Conservation (phyloP, 352 stramenopile species). For the Phytophthora ramorum region DNA sequence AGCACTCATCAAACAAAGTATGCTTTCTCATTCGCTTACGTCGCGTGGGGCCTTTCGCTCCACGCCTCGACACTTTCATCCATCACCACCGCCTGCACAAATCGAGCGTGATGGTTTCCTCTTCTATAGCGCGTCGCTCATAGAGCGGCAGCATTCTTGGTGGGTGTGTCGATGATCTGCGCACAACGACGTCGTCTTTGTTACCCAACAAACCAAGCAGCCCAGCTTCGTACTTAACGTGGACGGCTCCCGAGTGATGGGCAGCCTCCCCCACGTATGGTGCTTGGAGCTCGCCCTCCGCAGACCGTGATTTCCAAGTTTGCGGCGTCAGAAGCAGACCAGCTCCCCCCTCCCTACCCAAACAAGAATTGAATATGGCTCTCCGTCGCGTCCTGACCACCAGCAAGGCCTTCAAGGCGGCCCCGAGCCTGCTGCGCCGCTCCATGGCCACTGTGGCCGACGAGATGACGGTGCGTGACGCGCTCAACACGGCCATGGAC, state of each 20-base stretch:
- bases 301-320: constrained; percentile 39
- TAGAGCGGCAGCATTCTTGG: constrained; percentile 1
- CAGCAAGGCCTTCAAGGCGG: constrained; percentile 40
- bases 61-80: constrained; percentile 4
- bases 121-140: constrained; percentile 14
- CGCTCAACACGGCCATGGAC: constrained; percentile 98
- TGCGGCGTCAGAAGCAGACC: constrained; percentile 37
- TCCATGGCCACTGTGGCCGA: constrained; percentile 78
- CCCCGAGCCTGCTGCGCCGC: constrained; percentile 52
- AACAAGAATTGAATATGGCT: constrained; percentile 43
- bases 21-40: not conserved
- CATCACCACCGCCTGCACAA: constrained; percentile 16
- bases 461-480: constrained; percentile 98
- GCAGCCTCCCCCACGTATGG: constrained; percentile 5
- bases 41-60: not conserved
- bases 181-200: constrained; percentile 4
- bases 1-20: constrained; percentile 16
- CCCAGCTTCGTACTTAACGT: constrained; percentile 21
- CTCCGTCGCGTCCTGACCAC: constrained; percentile 60
- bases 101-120: constrained; percentile 14
- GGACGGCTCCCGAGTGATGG: constrained; percentile 19
- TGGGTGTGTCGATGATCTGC: constrained; percentile 23
- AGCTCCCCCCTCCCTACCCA: constrained; percentile 4
- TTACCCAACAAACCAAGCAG: constrained; percentile 23
- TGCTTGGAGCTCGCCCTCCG: constrained; percentile 25